These are phyloP conservation scores for Helenozyma rhizophorensis DNA, from an alignment of 805 yeast genomes.

Conservation along the genomic window DNA sequence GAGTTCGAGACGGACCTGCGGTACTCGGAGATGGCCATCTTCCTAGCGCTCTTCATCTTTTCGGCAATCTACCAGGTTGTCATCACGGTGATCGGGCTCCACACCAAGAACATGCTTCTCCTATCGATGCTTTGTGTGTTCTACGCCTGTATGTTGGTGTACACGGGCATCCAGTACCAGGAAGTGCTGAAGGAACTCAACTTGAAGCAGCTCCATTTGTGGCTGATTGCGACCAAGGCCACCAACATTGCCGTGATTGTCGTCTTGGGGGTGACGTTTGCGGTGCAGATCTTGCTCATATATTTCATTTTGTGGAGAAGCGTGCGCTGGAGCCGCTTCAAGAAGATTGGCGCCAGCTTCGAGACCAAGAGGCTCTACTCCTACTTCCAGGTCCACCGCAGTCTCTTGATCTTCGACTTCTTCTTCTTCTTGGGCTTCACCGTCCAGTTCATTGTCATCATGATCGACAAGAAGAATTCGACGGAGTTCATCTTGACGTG, in stretches of 20 bases:
- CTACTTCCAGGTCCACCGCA: conserved; percentile 37
- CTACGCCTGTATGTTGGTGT: conserved; percentile 40
- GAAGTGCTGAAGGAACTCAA: conserved; percentile 30
- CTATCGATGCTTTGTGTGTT: conserved; percentile 37
- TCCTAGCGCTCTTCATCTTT: conserved; percentile 45
- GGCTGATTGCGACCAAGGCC: conserved; percentile 31
- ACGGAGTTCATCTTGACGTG: conserved; percentile 45
- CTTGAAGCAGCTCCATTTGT: conserved; percentile 13
- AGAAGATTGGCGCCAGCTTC: conserved; percentile 46
- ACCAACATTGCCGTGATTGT: conserved; percentile 41
- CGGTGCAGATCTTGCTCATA: conserved; percentile 27
- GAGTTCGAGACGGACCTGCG: conserved; percentile 13
- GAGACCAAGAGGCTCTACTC: conserved; percentile 32
- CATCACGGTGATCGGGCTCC: conserved; percentile 35
- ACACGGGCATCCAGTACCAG: conserved; percentile 43
- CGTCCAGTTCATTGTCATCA: conserved; percentile 44
- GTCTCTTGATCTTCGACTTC: conserved; percentile 36
- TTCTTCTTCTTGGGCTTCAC: conserved; percentile 50
- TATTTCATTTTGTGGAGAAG: conserved; percentile 30
- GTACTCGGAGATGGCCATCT: conserved; percentile 34
- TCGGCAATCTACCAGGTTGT: conserved; percentile 40
- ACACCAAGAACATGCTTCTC: conserved; percentile 36
- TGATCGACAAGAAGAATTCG: conserved; percentile 31
- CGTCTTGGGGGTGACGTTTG: conserved; percentile 33
- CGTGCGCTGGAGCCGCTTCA: conserved; percentile 45